Evolutionary conservation across 768 basidiomycete species (phyloP), one percentile per base, ranked within the genome.

Genomic region (Galerina sulciceps): DNA sequence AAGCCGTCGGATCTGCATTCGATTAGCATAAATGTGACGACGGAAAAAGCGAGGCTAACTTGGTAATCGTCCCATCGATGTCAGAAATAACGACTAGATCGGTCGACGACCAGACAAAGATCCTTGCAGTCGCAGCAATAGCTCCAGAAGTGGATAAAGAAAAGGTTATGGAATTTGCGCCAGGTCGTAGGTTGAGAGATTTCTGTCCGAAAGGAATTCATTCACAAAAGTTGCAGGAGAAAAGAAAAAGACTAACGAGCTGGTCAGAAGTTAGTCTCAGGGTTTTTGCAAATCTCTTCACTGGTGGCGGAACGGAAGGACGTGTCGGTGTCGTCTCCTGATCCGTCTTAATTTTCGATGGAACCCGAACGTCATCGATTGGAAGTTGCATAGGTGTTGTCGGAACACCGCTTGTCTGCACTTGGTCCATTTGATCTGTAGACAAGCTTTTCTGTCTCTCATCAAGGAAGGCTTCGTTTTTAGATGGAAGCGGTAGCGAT

Each of bases 1-100:
- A 98, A 78, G 1, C 94, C 96, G 73, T 99, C 96, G 1, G 96
- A 98, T 71, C 94, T 96, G 65, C 15, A 48, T 3, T 42, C 41
- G 6, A 20, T 37, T 54, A 51, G 20, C 53, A 15, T 10, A 10
- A 44, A 40, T 44, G 35, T 49, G 40, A 51, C 31, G 36, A n/a
- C 54, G 36, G 3, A 38, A 14, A 14, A 46, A 31, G 34, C 23
- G 37, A 55, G 38, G 26, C 85, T 20, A 63, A 96, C 94, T 98
- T 99, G 9, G 97, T 99, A 69, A 99, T 99, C 1, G 96, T 99
- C 6, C 97, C 97, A 68, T 99, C 97, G 60, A 99, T 99, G 68
- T 99, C 97, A 41, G 95, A 97, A 40, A 99, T 87, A 22, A 99
- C 91, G 18, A 99, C 85, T 2, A 83, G 81, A 67, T 97, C 95